Base-by-base conservation (phyloP, 2,329 filamentous ascomycete genomes). In the Fonsecaea monophora region DNA sequence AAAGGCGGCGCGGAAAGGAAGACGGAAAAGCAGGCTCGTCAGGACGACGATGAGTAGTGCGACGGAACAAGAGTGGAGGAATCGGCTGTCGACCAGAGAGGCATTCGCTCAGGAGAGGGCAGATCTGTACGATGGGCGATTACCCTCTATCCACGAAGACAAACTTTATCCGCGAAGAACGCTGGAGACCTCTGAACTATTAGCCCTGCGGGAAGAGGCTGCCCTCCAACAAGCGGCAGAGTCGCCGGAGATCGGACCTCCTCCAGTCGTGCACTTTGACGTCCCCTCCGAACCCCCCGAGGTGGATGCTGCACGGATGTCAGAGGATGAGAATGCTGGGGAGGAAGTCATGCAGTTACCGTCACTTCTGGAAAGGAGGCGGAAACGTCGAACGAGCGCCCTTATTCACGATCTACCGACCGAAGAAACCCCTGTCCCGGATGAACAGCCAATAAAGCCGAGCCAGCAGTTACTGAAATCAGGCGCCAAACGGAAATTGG, bases 111-210 rank as follows among this genome's bases (percentile, higher is more conserved):
- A 77, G 38, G 77, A 77, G 38, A 79, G 58, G 53, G 45, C 35
- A 15, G 40, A 66, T 30, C 55, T 37, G 25, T 65, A 68, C 32
- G 78, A 82, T 60, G 77, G 78, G 38, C 76, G 82, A 71, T 78
- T 90, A 70, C 86, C 87, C 8, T 84, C 83, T 3, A 89, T 90
- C 59, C 71, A 80, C 2, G 87, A 90, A 75, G 83, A 85, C 73
- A 88, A 87, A 74, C 80, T 77, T 67, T 88, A 83, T 71, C 86
- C 86, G 25, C 78, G 86, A 69, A 75, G 78, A 66, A 87, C 85
- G 8, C 77, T 88, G 70, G 83, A 84, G 82, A 66, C 73, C 4
- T 74, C 78, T 37, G 81, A 82, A 58, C 56, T 82, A 18, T 70
- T 76, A 34, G 72, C 72, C 5, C 54, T 79, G 3, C 50, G 72